These are phyloP conservation scores for Cetraspora pellucida DNA, from an alignment of 192 early-diverging fungal genomes.

Conservation along the genomic window DNA sequence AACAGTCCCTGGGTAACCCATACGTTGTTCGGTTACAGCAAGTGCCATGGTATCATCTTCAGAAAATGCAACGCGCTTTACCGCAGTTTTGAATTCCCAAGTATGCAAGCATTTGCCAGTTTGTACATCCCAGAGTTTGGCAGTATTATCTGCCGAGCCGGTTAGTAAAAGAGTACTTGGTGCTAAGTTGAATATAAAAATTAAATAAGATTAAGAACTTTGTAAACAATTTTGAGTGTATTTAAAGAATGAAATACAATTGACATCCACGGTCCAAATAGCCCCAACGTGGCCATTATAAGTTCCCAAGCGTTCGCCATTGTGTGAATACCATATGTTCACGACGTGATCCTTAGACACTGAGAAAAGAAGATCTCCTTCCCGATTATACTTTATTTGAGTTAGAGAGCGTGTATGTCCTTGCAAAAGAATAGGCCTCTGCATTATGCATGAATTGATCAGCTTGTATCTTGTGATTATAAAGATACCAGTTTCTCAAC, in stretches of 20 bases:
- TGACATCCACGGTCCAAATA: constrained; percentile 94
- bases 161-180: constrained; percentile 78
- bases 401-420: constrained; percentile 97
- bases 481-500: no score
- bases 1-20: constrained; percentile 89
- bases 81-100: constrained; percentile 89
- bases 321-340: constrained; percentile 96
- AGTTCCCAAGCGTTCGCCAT: constrained; percentile 95
- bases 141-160: constrained; percentile 90
- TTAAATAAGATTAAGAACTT: neutral
- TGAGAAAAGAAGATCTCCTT: constrained; percentile 97
- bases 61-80: constrained; percentile 88
- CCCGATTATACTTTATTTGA: constrained; percentile 96
- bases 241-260: constrained; percentile 56
- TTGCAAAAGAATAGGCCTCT: constrained; percentile 94
- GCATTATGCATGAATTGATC: constrained; percentile 3
- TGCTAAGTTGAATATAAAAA: constrained; percentile 48
- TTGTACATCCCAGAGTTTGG: constrained; percentile 89
- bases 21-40: constrained; percentile 94
- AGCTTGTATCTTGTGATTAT: neutral
- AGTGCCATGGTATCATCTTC: constrained; percentile 87
- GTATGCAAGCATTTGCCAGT: constrained; percentile 89
- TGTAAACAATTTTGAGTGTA: neutral
- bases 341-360: constrained; percentile 92
- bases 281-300: constrained; percentile 92